Base-by-base conservation (phyloP, 2,329 filamentous ascomycete genomes). In the Neodidymelliopsis sp. region DNA sequence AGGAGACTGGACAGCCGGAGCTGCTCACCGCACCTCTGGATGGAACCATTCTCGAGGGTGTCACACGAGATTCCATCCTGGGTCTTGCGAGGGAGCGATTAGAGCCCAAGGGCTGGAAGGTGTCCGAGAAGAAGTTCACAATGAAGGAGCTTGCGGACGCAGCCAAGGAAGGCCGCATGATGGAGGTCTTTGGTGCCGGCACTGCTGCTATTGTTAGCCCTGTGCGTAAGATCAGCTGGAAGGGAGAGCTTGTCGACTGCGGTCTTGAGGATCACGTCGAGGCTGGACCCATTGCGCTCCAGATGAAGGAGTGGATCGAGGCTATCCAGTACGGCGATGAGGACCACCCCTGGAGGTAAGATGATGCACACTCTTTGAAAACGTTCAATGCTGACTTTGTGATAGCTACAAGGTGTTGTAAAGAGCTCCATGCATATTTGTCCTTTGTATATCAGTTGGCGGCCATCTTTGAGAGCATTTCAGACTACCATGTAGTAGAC, bases 251-350 rank as follows among this genome's bases (percentile, higher is more conserved):
- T 55, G 86, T 99, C 20, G 82, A 90, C 66, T 97, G 94, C 72
- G 93, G 92, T 3, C 77, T 99, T 59, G 84, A 83, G 71, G 85
- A 89, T 61, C 79, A 84, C 36, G 84, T 95, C 74, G 93, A 99
- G 79, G 91, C 91, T 9, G 94, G 94, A 31, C 88, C 92, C 68
- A 81, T 97, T 66, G 88, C 94, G 8, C 77, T 85, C 65, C 84
- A 84, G 74, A 92, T 99, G 87, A 96, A 96, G 84, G 84, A 88
- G 65, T 99, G 94, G 94, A 97, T 99, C 56, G 92, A 96, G 79
- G 87, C 79, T 20, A 92, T 95, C 62, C 93, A 97, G 78, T 97
- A 97, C 71, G 94, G 94, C 56, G 92, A 97, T 58, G 84, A 90
- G 71, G 68, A 70, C 28, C 91, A 97, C 73, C 82, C 87, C 59